Evolutionary conservation across 768 basidiomycete genomes (phyloP), one percentile per base, ranked within the genome.

Genomic region (Mycena pura): DNA sequence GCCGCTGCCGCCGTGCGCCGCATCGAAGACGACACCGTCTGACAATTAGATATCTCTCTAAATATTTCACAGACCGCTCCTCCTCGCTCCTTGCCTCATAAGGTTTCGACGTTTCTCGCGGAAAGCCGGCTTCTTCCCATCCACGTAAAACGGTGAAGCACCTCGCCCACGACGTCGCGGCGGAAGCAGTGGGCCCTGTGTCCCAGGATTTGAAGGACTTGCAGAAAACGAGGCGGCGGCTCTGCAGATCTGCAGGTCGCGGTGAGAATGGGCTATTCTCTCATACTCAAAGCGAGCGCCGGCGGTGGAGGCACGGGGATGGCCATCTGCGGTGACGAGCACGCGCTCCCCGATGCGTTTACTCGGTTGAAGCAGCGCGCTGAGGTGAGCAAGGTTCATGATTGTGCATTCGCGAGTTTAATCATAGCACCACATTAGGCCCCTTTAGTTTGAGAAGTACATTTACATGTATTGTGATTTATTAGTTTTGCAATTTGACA

Each of bases 221-320:
- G 70, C 86, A 1, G 27, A 22, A 11, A 44, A 40, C 45, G 45
- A 24, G 17, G 36, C 22, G 21, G 38, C 7, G 3, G 59, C 46
- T 1, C 36, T 31, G 2, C n/a, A n/a, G n/a, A n/a, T n/a, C n/a
- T n/a, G n/a, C 74, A 76, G 8, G 70, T 72, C 0, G 77, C 78
- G 6, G 82, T 82, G 1, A 57, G 62, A 5, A 75, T 87, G 21
- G 86, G 86, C 0, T 88, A 77, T 63, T 89, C 89, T 0, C 78
- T 91, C 5, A 84, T 89, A 70, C 69, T 90, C 63, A 90, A 89
- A 70, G 84, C 88, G 1, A 87, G 86, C 1, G 86, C 85, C 0
- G 89, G 88, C 3, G 89, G 89, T 2, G 88, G 89, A 3, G 89
- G 89, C 0, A 85, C 88, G 82, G 88, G 88, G 4, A 80, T 90